phyloP scores from a whole-genome alignment of 768 basidiomycete species.

The Guyanaporus albipodus region DNA sequence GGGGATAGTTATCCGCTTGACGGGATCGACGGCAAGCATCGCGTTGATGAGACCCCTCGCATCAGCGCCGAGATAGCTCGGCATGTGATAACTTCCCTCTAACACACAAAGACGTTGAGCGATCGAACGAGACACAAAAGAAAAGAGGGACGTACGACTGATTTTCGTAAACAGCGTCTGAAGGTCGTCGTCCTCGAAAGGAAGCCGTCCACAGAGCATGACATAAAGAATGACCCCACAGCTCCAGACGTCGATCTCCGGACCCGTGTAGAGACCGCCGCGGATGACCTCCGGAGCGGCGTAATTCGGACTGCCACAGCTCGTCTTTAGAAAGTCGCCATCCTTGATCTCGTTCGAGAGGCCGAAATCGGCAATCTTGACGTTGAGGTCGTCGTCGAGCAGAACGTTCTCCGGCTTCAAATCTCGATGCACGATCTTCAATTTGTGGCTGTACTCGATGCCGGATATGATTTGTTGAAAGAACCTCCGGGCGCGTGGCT shows the following conservation, averaged over 20 bases:
- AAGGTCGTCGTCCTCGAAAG: conserved; percentile 97
- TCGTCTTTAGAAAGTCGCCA: conserved; percentile 94
- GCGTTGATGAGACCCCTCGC: conserved; percentile 74
- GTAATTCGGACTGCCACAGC: conserved; percentile 97
- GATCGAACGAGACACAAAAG: too few relatives aligned
- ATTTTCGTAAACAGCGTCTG: conserved; percentile 93
- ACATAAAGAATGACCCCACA: conserved; percentile 99
- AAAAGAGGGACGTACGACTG: conserved; percentile 52
- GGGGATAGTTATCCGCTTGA: conserved; percentile 90
- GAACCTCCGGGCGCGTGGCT: conserved; percentile 84
- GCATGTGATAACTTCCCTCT: conserved; percentile 88
- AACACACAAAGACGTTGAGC: conserved; percentile 4
- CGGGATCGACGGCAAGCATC: conserved; percentile 93
- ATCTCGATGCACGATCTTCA: conserved; percentile 98
- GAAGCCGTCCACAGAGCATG: conserved; percentile 91
- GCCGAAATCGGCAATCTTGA: conserved; percentile 99
- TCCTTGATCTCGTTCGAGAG: conserved; percentile 94
- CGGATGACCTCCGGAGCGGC: conserved; percentile 98
- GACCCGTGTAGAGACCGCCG: conserved; percentile 92
- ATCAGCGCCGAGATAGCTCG: conserved; percentile 73
- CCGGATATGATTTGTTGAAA: conserved; percentile 96
- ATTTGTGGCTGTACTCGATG: conserved; percentile 93
- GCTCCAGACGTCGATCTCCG: conserved; percentile 99
- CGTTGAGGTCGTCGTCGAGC: conserved; percentile 77
- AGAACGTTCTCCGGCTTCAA: conserved; percentile 96